phyloP scores from a whole-genome alignment of 768 basidiomycete genomes.

The Naganishia vaughanmartiniae region DNA sequence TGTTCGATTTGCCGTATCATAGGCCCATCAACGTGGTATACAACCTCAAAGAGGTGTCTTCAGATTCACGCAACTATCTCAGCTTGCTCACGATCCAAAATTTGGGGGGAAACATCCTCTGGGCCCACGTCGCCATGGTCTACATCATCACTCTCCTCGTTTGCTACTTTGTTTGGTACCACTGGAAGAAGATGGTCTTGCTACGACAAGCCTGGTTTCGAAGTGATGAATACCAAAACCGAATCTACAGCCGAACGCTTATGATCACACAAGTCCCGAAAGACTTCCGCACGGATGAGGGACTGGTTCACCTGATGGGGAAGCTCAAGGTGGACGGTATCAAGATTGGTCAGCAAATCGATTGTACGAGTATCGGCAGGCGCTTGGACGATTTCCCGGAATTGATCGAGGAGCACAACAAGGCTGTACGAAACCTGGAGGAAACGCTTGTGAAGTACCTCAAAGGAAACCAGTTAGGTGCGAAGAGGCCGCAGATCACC shows the following conservation, averaged over 20 bases:
- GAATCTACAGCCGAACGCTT: slow-evolving; percentile 91
- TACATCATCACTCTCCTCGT: slow-evolving; percentile 66
- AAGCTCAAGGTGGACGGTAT: slow-evolving; percentile 52
- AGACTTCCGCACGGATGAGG: slow-evolving; percentile 79
- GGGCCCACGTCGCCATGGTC: slow-evolving; percentile 76
- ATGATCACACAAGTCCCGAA: slow-evolving; percentile 74
- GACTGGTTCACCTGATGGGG: slow-evolving; percentile 59
- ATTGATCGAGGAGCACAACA: slow-evolving; percentile 78
- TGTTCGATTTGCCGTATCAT: slow-evolving; percentile 48
- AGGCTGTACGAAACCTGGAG: slow-evolving; percentile 90
- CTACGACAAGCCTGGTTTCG: slow-evolving; percentile 81
- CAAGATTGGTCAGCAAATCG: slow-evolving; percentile 51
- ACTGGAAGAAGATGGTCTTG: slow-evolving; percentile 62
- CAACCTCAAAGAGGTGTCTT: slow-evolving; percentile 67
- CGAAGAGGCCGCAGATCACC: slow-evolving; percentile 75
- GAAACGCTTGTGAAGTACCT: slow-evolving; percentile 83
- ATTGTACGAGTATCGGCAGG: slow-evolving; percentile 55
- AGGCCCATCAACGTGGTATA: slow-evolving; percentile 76
- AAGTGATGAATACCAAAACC: slow-evolving; percentile 64
- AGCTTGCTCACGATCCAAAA: slow-evolving; percentile 74
- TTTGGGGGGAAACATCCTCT: slow-evolving; percentile 68
- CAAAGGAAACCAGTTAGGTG: slow-evolving; percentile 73
- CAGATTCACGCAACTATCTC: slow-evolving; percentile 54
- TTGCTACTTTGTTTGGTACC: slow-evolving; percentile 42
- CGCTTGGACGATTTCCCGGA: slow-evolving; percentile 84